Base-by-base conservation (phyloP, 306 rosid species). In the Vigna nakashimae region DNA sequence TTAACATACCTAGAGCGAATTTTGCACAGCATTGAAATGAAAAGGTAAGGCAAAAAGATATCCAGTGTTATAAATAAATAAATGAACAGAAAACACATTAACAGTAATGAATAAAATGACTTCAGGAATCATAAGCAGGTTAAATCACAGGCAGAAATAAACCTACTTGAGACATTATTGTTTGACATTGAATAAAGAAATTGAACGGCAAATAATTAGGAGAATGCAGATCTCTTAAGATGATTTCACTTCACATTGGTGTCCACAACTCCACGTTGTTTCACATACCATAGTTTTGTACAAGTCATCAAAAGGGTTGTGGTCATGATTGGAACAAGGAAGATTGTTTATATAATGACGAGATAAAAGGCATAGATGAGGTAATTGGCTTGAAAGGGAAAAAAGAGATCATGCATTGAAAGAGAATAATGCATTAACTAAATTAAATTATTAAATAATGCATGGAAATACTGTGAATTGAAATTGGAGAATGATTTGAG, bases 171-270 rank as follows among this genome's bases (percentile, higher is more conserved):
- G 43, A 66, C 8, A 73, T 49, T 63, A 68, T 49, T 63, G 50
- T 8, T 16, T 30, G 46, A 40, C 45, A 40, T 7, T 40, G 8
- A 56, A 13, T 15, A 28, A 48, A 40, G 38, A 10, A 7, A 55
- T 40, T 34, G n/a, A 46, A 60, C 11, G 34, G 9, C 20, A 76
- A 45, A 40, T 71, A 26, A 71, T 62, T 49, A 17, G 28, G 43
- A 50, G 58, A 62, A 26, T 63, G 73, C 17, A 72, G 83, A 79
- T 79, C 73, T 30, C 45, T 63, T 63, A 26, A 59, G 67, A 59
- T 64, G 64, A 79, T 16, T 63, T 60, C 43, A 69, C 15, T 48
- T 79, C n/a, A 79, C 50, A 62, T 24, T 26, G 65, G 13, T 38
- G 15, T 48, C 17, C 40, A 43, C 42, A 51, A 65, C 52, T 40